Evolutionary conservation across 306 rosid genomes (phyloP), one percentile per base, ranked within the genome.

Genomic region (Begonia fuchsioides): DNA sequence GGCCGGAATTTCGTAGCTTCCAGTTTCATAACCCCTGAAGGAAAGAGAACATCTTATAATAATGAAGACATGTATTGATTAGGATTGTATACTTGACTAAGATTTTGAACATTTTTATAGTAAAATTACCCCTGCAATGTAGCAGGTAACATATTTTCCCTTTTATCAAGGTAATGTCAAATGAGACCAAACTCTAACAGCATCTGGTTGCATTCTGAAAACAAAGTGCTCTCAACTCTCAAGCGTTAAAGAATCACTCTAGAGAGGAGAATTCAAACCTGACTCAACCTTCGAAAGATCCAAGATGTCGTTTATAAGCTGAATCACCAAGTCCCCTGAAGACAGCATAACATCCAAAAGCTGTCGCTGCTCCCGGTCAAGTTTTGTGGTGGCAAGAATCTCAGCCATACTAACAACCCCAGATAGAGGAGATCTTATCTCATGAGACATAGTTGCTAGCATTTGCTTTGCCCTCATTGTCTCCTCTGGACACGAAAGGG

Each of bases 401-500:
- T 88, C 94, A 56, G 94, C 86, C 86, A 88, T 88, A 79, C 95
- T 74, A 49, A 88, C 93, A 50, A 88, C 95, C 26, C 96, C 96
- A 38, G 95, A 74, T 6, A 88, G 68, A 17, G 95, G 96, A 18
- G 95, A 88, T 61, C 96, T 72, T 51, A 88, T 88, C 75, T 88
- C 96, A 61, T 88, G 96, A 45, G 96, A 83, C 96, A 88, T 88
- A 46, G 96, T 88, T 58, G 96, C 96, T 54, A 88, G 67, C 86
- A 88, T 78, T 73, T 88, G 96, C 68, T 88, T 88, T 43, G 96
- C 96, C 43, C 96, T 59, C 96, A 88, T 88, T 12, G 96, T 88
- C 72, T 88, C 96, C 88, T 88, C 96, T 66, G 56, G 47, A 52
- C 39, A 39, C 13, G 9, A 14, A 62, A 13, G 38, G 14, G 14